Percentiles rank a stretch among this genome's conserved stretches.
Evolutionary conservation across 306 rosid species (phyloP).

Genomic region (Prunus persica): DNA sequence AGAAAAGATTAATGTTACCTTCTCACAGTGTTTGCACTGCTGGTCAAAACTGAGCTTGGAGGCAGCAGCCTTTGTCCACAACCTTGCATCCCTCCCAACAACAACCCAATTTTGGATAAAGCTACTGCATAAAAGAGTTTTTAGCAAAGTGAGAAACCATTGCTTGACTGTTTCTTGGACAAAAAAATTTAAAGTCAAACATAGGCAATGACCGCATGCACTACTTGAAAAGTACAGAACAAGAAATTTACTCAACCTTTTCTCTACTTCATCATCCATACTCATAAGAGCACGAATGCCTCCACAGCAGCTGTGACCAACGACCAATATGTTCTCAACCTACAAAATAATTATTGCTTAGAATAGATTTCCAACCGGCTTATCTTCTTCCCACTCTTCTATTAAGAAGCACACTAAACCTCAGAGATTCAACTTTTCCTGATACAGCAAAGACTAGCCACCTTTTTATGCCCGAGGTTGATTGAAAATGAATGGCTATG

Average conservation of each 20-base stretch:
- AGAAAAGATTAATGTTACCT: slow-evolving; percentile 39
- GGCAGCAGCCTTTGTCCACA: slow-evolving; percentile 63
- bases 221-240: slow-evolving; percentile 6
- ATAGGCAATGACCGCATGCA: slow-evolving; percentile 9
- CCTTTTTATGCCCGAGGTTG: not conserved
- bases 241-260: slow-evolving; percentile 41
- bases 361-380: not conserved
- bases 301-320: slow-evolving; percentile 98
- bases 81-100: slow-evolving; percentile 68
- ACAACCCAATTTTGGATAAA: slow-evolving; percentile 84
- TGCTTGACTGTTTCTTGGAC: not conserved
- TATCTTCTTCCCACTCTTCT: not conserved
- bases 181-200: not conserved
- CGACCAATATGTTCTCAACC: slow-evolving; percentile 84
- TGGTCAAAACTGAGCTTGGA: slow-evolving; percentile 70
- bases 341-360: slow-evolving; percentile 25
- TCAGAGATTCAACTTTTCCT: not conserved
- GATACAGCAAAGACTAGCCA: not conserved
- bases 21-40: slow-evolving; percentile 89
- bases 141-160: slow-evolving; percentile 25
- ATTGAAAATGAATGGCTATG: not conserved
- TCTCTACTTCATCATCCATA: slow-evolving; percentile 58
- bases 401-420: too few relatives aligned
- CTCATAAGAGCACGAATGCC: slow-evolving; percentile 97
- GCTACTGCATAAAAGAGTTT: slow-evolving; percentile 34